A percentile compares a stretch with the other conserved stretches of the same genome.
These are phyloP conservation scores for Podila verticillata DNA, from an alignment of 192 early-diverging fungal species.

Conservation along the genomic window DNA sequence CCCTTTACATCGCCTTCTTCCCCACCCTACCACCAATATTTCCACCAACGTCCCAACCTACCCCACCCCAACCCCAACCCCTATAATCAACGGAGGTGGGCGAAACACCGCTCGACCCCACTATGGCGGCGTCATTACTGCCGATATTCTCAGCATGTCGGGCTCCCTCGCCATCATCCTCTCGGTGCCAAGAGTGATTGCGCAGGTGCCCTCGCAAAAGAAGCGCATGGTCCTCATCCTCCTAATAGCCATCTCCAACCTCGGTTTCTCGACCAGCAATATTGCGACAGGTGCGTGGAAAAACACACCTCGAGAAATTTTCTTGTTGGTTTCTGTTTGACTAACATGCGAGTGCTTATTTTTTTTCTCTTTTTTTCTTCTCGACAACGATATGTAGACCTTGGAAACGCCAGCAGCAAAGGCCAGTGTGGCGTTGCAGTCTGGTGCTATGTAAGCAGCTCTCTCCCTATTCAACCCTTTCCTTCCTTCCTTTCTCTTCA, in stretches of 20 bases:
- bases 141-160: constrained; percentile 32
- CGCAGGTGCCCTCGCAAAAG: constrained; percentile 21
- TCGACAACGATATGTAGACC: constrained; percentile 32
- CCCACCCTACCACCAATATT: no score
- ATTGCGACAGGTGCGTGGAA: constrained; percentile 20
- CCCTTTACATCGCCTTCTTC: no score
- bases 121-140: neutral
- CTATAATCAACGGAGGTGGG: no score
- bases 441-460: constrained; percentile 41
- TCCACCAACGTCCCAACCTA: no score
- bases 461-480: neutral
- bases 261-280: constrained; percentile 31
- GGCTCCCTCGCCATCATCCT: constrained; percentile 33
- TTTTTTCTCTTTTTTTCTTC: no score
- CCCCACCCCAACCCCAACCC: no score
- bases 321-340: no score
- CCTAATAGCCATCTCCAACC: constrained; percentile 39
- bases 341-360: no score
- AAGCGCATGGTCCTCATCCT: constrained; percentile 44
- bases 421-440: constrained; percentile 18
- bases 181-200: constrained; percentile 13
- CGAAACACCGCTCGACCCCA: neutral
- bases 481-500: neutral
- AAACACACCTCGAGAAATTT: neutral
- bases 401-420: neutral